Base-by-base conservation (phyloP, 257 asterid genomes). In the Misopates orontium region DNA sequence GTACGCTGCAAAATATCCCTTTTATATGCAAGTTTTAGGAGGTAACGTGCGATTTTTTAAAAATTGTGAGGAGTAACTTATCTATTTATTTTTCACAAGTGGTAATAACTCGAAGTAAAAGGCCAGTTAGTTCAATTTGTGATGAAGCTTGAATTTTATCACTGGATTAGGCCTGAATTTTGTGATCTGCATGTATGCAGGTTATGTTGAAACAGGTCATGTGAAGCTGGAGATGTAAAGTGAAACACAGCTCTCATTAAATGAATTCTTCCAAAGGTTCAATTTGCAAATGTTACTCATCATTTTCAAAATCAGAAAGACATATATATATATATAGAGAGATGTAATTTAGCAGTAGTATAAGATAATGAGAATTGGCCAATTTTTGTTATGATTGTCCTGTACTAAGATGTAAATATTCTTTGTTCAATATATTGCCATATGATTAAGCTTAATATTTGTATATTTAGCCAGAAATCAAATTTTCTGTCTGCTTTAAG, bases 211-310 rank as follows among this genome's bases (percentile, higher is more conserved):
- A 70, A 62, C 80, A 62, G 77, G 78, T 54, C 71, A 81, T 62
- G 84, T 84, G 69, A 89, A 85, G 89, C 70, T 83, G 83, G 95
- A 83, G 42, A 36, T 36, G 42, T 36, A 89, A 36, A 79, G 95
- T 86, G 84, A 87, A 49, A 55, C 71, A 48, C 64, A 19, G 28
- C 42, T 66, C 42, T 3, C 4, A 5, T 36, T 47, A 62, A 65
- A 70, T 15, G 48, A 22, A 28, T 57, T 60, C 49, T 67, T 64
- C 40, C 62, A 72, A 56, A 36, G 8, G 8, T 36, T 70, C 72
- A 56, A 49, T 67, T 74, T 3, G 39, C 56, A 41, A 42, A 63
- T 56, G 64, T 54, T 60, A 44, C 74, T 42, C 66, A 74, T 67
- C 52, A 28, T 57, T 16, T 71, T 71, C 80, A 71, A 58, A 77